Evolutionary conservation across 2,329 filamentous ascomycete species (phyloP).

Genomic region (Calonectria montana): DNA sequence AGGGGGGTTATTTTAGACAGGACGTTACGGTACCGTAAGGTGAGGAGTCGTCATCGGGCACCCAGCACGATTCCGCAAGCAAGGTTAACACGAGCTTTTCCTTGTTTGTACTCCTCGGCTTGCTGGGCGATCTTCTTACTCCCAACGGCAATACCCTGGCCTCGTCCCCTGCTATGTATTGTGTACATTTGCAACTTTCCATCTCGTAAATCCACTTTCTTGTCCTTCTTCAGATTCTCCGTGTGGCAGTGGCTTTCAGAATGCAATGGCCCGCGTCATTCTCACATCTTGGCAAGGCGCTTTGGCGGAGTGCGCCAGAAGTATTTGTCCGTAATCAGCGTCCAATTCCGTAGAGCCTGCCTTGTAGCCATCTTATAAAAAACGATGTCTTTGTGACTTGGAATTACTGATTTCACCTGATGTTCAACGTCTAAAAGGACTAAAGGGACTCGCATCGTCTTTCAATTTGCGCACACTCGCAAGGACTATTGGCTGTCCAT

Average conservation of each 20-base stretch:
- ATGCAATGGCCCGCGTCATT: no score
- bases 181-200: neutral
- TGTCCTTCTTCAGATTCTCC: neutral
- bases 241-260: neutral
- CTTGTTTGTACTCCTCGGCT: neutral
- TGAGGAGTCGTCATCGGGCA: conserved; percentile 19
- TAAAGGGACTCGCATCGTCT: neutral
- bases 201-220: neutral
- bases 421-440: neutral
- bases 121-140: neutral
- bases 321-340: neutral
- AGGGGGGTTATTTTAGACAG: neutral
- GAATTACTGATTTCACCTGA: neutral
- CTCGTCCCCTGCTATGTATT: neutral
- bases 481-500: neutral
- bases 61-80: neutral
- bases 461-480: neutral
- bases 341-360: neutral
- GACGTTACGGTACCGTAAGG: neutral
- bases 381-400: neutral
- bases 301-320: neutral
- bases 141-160: neutral
- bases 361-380: neutral
- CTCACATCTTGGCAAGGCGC: neutral
- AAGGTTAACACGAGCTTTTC: conserved; percentile 21